Evolutionary conservation across 2,329 filamentous ascomycete species (phyloP), one percentile per base, ranked within the genome.

Genomic region (Parafenestella ontariensis): DNA sequence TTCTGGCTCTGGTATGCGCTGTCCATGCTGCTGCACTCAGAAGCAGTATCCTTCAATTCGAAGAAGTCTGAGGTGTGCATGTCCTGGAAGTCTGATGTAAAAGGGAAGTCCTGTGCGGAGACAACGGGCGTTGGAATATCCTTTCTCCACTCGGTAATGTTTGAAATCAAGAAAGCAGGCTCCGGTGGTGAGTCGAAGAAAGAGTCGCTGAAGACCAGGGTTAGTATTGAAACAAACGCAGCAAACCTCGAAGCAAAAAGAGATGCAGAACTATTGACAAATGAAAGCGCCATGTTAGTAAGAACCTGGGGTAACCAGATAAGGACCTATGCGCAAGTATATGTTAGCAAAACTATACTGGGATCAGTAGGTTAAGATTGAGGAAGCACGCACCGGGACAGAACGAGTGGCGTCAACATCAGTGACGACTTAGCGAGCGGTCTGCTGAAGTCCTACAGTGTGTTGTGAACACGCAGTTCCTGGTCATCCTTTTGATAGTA

Each of bases 1-100:
- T 64, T 69, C 63, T 76, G 73, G 63, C 75, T 77, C 49, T 76
- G 71, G 54, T 78, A 77, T 53, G 73, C 69, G 62, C 74, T 77
- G 64, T 78, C 75, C 75, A 78, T 77, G 66, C 74, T 77, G 66
- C 74, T 76, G 66, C 71, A 75, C 56, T 73, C 73, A 58, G 74
- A 77, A 51, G 65, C 66, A 54, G 69, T 72, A 48, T 75, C 73
- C 67, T 75, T 75, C 37, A 64, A 61, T 48, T 75, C 70, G 56
- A 70, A 71, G 48, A 64, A 56, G 34, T 76, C 73, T 58, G 66
- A 58, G 54, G 62, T 65, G 58, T 64, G 66, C 68, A 76, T 72
- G 48, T 74, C 72, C 62, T 66, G 66, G 56, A 71, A 62, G 5
- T 74, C 70, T 59, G 72, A 61, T 52, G 62, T 65, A 54, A 67